Evolutionary conservation across 257 asterid species (phyloP).

Genomic region (Vinca minor): DNA sequence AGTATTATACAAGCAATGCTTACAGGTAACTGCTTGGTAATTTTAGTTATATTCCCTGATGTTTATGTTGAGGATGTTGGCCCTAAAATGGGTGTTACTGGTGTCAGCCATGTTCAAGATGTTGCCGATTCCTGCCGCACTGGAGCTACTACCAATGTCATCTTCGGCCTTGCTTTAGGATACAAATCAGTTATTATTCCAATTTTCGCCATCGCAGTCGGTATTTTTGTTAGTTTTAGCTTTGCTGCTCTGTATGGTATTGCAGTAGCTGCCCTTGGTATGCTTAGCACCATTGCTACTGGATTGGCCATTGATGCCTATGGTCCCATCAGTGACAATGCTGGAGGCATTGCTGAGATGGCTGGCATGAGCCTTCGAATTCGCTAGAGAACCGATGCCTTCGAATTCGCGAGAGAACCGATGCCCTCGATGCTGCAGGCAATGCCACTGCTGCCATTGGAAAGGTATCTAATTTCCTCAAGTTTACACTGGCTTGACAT

Average conservation of each 20-base stretch:
- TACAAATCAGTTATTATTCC: conserved; percentile 85
- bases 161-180: conserved; percentile 85
- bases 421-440: no score
- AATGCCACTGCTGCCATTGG: conserved; percentile 90
- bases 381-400: conserved; percentile 82
- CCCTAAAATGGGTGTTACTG: conserved; percentile 1
- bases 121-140: no score
- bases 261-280: conserved; percentile 88
- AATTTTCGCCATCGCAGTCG: conserved; percentile 70
- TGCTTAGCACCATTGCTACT: no score
- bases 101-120: conserved; percentile 77
- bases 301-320: no score
- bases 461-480: conserved; percentile 37
- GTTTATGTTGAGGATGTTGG: not conserved
- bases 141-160: no score
- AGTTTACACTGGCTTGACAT: not conserved
- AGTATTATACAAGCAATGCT: no score
- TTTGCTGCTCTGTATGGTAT: conserved; percentile 88
- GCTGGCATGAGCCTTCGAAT: conserved; percentile 87
- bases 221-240: conserved; percentile 71
- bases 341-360: conserved; percentile 95
- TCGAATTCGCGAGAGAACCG: conserved; percentile 92
- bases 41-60: not conserved
- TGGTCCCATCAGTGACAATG: no score
- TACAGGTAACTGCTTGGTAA: conserved; percentile 23